These are phyloP conservation scores for Rubia peregrina DNA, from an alignment of 305 asterid genomes.

Conservation along the genomic window DNA sequence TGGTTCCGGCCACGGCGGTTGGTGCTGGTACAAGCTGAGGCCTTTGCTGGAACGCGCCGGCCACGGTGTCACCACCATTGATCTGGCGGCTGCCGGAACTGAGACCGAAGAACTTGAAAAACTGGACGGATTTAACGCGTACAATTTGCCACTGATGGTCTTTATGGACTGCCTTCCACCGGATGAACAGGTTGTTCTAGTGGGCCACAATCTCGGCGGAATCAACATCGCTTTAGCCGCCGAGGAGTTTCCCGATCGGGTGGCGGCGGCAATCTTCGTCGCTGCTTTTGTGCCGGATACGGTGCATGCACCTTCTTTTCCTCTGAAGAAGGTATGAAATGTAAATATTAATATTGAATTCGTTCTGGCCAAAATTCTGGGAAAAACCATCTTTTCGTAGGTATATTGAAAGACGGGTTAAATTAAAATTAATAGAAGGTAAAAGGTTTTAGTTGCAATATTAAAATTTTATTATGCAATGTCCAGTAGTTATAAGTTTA, in stretches of 20 bases:
- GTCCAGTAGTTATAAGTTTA: no score
- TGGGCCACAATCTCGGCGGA: slow-evolving; percentile 21
- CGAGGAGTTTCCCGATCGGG: slow-evolving; percentile 8
- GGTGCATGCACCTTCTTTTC: slow-evolving; percentile 6
- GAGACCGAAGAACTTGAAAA: background rate
- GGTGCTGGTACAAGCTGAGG: slow-evolving; percentile 18
- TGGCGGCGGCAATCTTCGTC: slow-evolving; percentile 8
- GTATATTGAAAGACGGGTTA: no score
- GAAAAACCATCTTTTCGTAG: no score
- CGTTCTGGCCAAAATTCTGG: no score
- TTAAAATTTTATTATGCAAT: no score
- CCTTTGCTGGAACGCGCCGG: slow-evolving; percentile 15
- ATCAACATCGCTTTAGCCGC: slow-evolving; percentile 11
- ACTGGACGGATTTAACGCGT: background rate
- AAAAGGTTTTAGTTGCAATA: no score
- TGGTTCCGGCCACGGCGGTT: slow-evolving; percentile 21
- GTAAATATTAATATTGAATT: no score
- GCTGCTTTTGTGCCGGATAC: slow-evolving; percentile 16
- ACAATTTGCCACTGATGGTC: slow-evolving; percentile 1
- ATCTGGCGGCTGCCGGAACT: slow-evolving; percentile 9
- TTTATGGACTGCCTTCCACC: slow-evolving; percentile 10
- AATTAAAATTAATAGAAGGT: no score
- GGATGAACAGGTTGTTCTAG: slow-evolving; percentile 14
- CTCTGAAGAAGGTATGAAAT: slow-evolving; percentile 5
- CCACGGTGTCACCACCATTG: slow-evolving; percentile 16